phyloP scores from a whole-genome alignment of 2,329 filamentous ascomycete species.

The Neofusicoccum parvum region DNA sequence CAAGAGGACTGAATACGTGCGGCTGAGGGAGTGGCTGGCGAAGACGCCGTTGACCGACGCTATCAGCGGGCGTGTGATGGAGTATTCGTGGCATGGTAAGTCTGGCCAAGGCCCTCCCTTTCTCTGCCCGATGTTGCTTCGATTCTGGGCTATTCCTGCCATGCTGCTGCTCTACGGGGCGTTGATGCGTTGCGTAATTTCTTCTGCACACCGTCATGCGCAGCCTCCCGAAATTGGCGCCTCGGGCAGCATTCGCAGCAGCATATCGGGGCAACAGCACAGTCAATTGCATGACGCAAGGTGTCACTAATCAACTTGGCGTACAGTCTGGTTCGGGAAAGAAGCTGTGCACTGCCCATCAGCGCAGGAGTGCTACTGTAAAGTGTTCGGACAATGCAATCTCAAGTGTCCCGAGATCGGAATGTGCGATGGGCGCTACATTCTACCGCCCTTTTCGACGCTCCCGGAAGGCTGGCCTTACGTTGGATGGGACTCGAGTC shows the following conservation, averaged over 20 bases:
- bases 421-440: conserved; percentile 60
- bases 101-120: conserved; percentile 23
- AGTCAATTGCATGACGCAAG: background rate
- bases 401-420: conserved; percentile 44
- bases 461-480: conserved; percentile 65
- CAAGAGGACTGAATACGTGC: conserved; percentile 51
- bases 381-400: conserved; percentile 64
- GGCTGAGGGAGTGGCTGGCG: conserved; percentile 52
- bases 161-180: background rate
- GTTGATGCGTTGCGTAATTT: background rate
- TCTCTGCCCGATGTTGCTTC: background rate
- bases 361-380: conserved; percentile 66
- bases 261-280: background rate
- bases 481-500: conserved; percentile 54
- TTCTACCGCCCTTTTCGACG: conserved; percentile 58
- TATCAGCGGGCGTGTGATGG: conserved; percentile 56
- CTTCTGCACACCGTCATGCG: background rate
- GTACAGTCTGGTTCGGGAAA: conserved; percentile 42
- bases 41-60: conserved; percentile 51
- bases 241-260: background rate
- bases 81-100: conserved; percentile 63
- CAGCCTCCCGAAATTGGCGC: background rate
- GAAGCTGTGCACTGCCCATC: conserved; percentile 60
- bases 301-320: background rate
- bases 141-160: background rate